phyloP scores from a whole-genome alignment of 23 red algal species.

The Agarophyton chilense region DNA sequence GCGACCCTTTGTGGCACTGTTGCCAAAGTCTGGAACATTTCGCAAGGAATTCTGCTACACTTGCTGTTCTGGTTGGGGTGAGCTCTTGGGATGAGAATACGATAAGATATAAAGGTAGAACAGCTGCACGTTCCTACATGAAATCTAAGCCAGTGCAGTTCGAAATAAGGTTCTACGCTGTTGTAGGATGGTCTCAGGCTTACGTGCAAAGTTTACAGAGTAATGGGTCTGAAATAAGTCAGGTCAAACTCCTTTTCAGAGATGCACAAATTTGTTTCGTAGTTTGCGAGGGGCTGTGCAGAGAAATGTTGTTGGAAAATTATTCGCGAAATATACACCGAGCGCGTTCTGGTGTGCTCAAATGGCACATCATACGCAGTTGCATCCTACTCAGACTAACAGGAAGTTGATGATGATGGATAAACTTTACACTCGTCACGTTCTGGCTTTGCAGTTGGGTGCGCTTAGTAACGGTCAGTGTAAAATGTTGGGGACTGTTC shows the following conservation, averaged over 20 bases:
- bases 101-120: neutral
- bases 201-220: neutral
- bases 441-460: neutral
- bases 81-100: conserved; percentile 7
- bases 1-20: neutral
- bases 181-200: neutral
- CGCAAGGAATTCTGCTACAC: neutral
- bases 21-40: neutral
- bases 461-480: neutral
- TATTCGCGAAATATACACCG: neutral
- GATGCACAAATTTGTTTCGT: neutral
- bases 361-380: conserved; percentile 3
- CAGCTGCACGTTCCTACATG: neutral
- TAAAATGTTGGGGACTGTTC: neutral
- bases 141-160: neutral
- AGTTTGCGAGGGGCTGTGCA: neutral
- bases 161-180: conserved; percentile 21
- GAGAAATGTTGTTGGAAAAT: neutral
- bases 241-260: neutral
- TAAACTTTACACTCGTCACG: neutral
- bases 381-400: neutral
- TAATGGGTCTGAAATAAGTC: conserved; percentile 7
- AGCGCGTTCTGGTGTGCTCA: conserved; percentile 6
- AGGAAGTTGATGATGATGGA: neutral
- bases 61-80: neutral